Evolutionary conservation across 352 stramenopile species (phyloP), one percentile per base, ranked within the genome.

Genomic region (Thraustotheca clavata): DNA sequence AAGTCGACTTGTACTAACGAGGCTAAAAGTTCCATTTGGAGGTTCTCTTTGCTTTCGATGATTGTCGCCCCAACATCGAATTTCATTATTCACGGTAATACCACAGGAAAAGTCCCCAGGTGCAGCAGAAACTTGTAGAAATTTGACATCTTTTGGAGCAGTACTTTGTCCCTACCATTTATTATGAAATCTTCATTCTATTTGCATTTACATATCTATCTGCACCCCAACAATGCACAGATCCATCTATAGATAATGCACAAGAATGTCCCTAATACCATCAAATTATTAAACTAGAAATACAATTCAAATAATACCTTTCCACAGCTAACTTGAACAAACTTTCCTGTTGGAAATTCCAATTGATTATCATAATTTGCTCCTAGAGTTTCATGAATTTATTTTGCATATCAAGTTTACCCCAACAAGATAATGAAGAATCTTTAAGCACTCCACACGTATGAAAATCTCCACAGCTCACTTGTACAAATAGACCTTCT

Each of bases 401-500:
- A 12, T 14, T 3, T 9, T 54, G 35, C 38, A 47, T 48, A 29
- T 2, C 40, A 27, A 24, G 22, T 35, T 24, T 69, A 75, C 83
- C 83, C 86, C 86, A 94, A 63, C 84, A 94, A 35, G 85, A 67
- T 5, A 91, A 50, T 2, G 77, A 74, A 47, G 88, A 74, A 71
- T 91, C 84, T 54, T 91, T 94, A 62, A 88, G 76, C 24, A 94
- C 66, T 6, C 80, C 82, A 33, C 85, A 93, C 34, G 80, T 77
- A 68, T 94, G 83, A 62, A 90, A 90, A 41, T 88, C 77, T 8
- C 84, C 84, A 33, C 76, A 83, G 73, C 79, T 91, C 67, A 94
- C 80, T 67, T 93, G 83, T 34, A 88, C 76, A 62, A 90, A 94
- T 3, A 89, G 67, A 3, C 85, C 85, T 29, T 73, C 69, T 11